Evolutionary conservation across 805 yeast genomes (phyloP).

Genomic region (fission yeast (Schizosaccharomyces pombe)): DNA sequence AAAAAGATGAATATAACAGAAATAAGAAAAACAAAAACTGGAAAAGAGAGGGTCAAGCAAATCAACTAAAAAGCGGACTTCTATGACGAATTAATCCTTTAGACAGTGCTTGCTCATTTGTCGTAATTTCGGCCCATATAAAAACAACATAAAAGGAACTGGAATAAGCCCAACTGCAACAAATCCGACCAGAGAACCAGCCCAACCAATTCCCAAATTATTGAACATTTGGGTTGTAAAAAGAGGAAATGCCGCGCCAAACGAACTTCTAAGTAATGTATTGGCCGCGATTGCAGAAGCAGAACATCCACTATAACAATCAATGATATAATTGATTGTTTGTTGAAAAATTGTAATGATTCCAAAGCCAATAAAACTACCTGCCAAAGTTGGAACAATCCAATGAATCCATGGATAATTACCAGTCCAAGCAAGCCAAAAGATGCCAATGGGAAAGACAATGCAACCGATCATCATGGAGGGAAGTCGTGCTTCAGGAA

Average conservation of each 20-base stretch:
- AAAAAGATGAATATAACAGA: neutral
- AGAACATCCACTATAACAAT: conserved; percentile 26
- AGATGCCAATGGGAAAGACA: conserved; percentile 32
- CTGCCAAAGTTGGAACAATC: conserved; percentile 42
- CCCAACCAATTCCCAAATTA: neutral
- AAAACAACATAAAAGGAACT: neutral
- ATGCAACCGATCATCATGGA: conserved; percentile 27
- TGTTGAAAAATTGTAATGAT: conserved; percentile 42
- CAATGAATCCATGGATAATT: conserved; percentile 26
- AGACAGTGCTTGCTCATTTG: neutral
- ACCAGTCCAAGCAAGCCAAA: conserved; percentile 54
- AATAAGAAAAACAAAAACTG: neutral
- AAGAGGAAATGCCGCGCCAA: neutral
- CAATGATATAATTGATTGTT: conserved; percentile 49
- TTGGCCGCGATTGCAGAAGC: neutral
- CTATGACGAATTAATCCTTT: neutral
- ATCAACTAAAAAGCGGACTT: neutral
- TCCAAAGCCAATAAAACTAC: conserved; percentile 34
- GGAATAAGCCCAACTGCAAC: conserved; percentile 1
- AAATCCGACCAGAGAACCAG: neutral
- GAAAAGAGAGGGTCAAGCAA: too few relatives aligned
- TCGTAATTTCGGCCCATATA: neutral
- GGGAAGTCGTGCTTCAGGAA: conserved; percentile 40
- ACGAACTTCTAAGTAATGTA: neutral
- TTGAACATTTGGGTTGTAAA: neutral